Percentiles rank a stretch among this genome's conserved stretches.
phyloP scores from a whole-genome alignment of 2,329 filamentous ascomycete genomes.

The Davidsoniella neocaledoniae region DNA sequence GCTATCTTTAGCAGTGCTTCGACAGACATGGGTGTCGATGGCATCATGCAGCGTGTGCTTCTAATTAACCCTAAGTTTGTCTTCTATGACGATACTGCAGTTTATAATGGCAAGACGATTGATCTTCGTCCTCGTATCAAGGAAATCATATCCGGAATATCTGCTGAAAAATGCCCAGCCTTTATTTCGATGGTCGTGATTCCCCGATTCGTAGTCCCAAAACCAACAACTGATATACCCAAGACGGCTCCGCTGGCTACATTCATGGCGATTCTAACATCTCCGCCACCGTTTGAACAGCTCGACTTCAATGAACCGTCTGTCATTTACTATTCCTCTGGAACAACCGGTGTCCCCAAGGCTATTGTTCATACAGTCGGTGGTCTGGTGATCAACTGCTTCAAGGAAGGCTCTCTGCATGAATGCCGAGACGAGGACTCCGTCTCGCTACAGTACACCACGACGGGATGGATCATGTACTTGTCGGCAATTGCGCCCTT shows the following conservation, averaged over 20 bases:
- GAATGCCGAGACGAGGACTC: conserved; percentile 24
- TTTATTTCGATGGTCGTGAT: conserved; percentile 51
- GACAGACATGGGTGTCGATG: conserved; percentile 71
- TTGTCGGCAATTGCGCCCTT: conserved; percentile 42
- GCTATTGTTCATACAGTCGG: conserved; percentile 69
- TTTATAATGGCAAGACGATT: conserved; percentile 63
- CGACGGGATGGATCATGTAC: conserved; percentile 85
- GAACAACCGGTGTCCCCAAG: conserved; percentile 71
- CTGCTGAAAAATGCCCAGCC: conserved; percentile 19
- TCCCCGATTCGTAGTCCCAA: conserved; percentile 44
- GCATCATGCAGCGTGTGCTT: conserved; percentile 54
- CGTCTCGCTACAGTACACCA: conserved; percentile 39
- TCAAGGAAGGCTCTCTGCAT: conserved; percentile 43
- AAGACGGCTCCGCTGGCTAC: conserved; percentile 26
- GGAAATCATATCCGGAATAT: no score
- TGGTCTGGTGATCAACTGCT: conserved; percentile 36
- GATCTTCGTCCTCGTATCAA: conserved; percentile 59
- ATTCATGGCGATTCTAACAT: conserved; percentile 24
- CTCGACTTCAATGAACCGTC: conserved; percentile 59
- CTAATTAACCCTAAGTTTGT: conserved; percentile 64
- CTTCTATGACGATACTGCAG: conserved; percentile 66
- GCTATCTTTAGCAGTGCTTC: conserved; percentile 60
- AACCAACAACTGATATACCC: conserved; percentile 39
- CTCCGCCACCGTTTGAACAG: conserved; percentile 21
- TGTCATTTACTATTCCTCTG: conserved; percentile 62